Evolutionary conservation across 441 rosid genomes (phyloP), one percentile per base, ranked within the genome.

Genomic region (Erodium trifolium): DNA sequence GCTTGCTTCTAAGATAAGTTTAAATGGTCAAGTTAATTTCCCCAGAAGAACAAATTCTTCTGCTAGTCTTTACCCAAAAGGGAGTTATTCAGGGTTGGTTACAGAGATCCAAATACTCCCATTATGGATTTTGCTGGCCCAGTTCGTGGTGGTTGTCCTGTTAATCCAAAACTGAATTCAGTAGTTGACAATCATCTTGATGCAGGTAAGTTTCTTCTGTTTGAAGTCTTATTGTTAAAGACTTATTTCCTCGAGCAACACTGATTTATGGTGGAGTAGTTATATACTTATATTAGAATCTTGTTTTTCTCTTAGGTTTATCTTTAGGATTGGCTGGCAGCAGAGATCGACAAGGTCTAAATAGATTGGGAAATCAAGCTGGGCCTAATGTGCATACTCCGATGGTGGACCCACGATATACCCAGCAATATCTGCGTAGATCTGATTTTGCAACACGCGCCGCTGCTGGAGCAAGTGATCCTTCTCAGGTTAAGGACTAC

Each of bases 11-110:
- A 73, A 73, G 39, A 66, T 78, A 64, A 78, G 75, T 81, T 75
- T 83, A 70, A 78, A 73, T 62, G 86, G 87, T 43, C 87, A 79
- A 70, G 80, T 71, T 71, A 81, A 79, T 71, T 77, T 91, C 74
- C 92, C 94, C 14, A 87, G 78, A 80, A 78, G 86, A 83, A 82
- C 86, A 73, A 78, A 81, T 76, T 91, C 95, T 73, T 87, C 88
- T 35, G 82, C 87, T 67, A 89, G 83, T 84, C 90, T 88, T 63
- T 82, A 81, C 79, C 76, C 87, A 57, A 77, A 76, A 59, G 72
- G 79, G 76, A 86, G 82, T 76, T 79, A 84, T 65, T 75, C 82
- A 13, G 84, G 85, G 68, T 66, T 70, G 73, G 65, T 70, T 79
- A 72, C 71, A 81, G 72, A 73, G 82, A 81, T 78, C 75, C 80